A percentile compares a stretch with the other conserved stretches of the same genome.
phyloP scores from a whole-genome alignment of 345 rosid genomes.

The Salix dunnii region DNA sequence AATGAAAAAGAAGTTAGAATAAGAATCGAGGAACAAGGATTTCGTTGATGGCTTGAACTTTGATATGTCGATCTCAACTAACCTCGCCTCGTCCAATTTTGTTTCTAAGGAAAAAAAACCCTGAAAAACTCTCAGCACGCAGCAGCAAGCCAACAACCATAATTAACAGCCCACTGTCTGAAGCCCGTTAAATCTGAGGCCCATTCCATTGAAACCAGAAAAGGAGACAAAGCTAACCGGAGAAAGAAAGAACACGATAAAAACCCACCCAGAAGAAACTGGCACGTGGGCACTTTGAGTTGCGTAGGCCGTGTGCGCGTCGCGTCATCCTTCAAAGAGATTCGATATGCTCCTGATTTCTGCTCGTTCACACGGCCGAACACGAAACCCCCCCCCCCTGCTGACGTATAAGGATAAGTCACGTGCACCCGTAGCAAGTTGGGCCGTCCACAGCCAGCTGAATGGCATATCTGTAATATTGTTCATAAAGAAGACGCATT shows the following conservation, averaged over 20 bases:
- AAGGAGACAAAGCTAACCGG: background rate
- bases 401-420: slow-evolving; percentile 2
- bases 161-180: background rate
- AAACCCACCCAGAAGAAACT: background rate
- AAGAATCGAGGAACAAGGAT: no score
- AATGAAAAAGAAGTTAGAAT: no score
- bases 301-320: background rate
- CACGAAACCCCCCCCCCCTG: no score
- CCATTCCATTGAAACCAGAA: background rate
- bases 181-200: background rate
- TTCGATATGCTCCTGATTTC: no score
- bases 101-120: no score
- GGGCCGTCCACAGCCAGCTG: background rate
- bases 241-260: background rate
- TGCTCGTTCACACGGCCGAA: background rate
- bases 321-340: background rate
- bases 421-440: background rate
- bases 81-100: no score
- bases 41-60: no score
- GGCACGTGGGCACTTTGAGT: background rate
- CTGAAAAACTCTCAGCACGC: no score
- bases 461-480: background rate
- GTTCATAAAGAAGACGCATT: background rate
- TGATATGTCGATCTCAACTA: no score
- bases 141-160: no score